Conservation (phyloP, 192 early-diverging fungal species). For the Entomortierella beljakovae region DNA sequence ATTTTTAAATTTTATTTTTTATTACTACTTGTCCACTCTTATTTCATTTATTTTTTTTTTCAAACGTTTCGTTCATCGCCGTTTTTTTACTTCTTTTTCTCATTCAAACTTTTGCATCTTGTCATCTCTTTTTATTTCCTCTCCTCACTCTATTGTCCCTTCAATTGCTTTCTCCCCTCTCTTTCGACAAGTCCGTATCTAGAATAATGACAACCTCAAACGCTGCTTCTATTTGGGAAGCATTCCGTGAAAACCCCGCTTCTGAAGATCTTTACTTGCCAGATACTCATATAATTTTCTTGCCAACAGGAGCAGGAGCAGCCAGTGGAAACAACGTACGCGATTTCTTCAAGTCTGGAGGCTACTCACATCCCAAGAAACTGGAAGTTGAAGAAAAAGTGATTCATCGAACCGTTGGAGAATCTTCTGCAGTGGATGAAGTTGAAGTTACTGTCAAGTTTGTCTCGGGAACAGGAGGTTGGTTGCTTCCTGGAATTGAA, state of each 20-base stretch:
- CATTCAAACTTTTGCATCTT: neutral
- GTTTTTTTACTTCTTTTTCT: neutral
- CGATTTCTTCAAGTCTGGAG: constrained; percentile 29
- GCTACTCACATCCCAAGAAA: constrained; percentile 33
- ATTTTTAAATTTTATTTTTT: constrained; percentile 5
- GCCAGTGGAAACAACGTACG: constrained; percentile 23
- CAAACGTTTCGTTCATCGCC: neutral
- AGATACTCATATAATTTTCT: constrained; percentile 41
- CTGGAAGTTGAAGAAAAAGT: constrained; percentile 49
- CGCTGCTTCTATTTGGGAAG: constrained; percentile 21
- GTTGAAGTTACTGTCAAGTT: constrained; percentile 57
- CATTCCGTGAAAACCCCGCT: constrained; percentile 33
- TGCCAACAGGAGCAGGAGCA: constrained; percentile 43
- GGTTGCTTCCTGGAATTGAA: constrained; percentile 56
- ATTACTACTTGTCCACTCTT: neutral
- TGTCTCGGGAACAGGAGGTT: constrained; percentile 49
- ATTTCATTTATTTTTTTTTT: neutral
- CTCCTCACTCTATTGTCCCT: neutral
- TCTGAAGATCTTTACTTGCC: constrained; percentile 22
- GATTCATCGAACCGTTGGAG: constrained; percentile 48
- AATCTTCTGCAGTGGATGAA: constrained; percentile 57
- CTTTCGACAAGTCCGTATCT: neutral
- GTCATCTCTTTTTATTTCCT: constrained; percentile 7
- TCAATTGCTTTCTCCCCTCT: neutral
- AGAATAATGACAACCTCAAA: neutral